Evolutionary conservation across 768 basidiomycete species (phyloP).

Genomic region (Kwoniella shandongensis): DNA sequence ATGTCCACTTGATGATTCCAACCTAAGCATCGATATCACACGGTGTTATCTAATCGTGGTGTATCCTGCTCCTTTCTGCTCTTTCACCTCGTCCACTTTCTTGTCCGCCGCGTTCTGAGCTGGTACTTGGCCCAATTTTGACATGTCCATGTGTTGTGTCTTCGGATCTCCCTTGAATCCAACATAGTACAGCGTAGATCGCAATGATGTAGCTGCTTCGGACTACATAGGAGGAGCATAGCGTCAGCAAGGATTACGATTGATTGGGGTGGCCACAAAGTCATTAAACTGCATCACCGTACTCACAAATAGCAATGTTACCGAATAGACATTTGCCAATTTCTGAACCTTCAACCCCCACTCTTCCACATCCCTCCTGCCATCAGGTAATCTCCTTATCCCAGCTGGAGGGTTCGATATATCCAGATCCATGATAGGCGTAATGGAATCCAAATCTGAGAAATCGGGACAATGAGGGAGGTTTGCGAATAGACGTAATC

Average conservation of each 20-base stretch:
- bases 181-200: slow-evolving; percentile 38
- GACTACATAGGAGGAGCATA: slow-evolving; percentile 33
- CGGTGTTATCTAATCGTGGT: slow-evolving; percentile 48
- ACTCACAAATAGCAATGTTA: slow-evolving; percentile 50
- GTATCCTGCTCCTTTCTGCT: slow-evolving; percentile 51
- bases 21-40: too few species aligned
- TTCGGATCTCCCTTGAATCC: slow-evolving; percentile 50
- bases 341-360: slow-evolving; percentile 53
- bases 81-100: slow-evolving; percentile 48
- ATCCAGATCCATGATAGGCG: slow-evolving; percentile 49
- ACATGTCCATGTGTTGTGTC: slow-evolving; percentile 41
- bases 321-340: slow-evolving; percentile 49
- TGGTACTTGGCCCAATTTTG: slow-evolving; percentile 66
- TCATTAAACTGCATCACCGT: not conserved
- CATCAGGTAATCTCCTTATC: slow-evolving; percentile 29
- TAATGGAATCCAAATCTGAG: slow-evolving; percentile 42
- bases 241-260: not conserved
- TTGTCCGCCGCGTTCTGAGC: slow-evolving; percentile 80
- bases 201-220: slow-evolving; percentile 30
- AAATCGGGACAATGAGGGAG: slow-evolving; percentile 48
- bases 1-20: too few species aligned
- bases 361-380: slow-evolving; percentile 49
- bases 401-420: slow-evolving; percentile 26
- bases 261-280: not conserved
- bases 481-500: slow-evolving; percentile 47